These are phyloP conservation scores for Teratosphaeria epicoccoides DNA, from an alignment of 2,329 filamentous ascomycete genomes.

Conservation along the genomic window DNA sequence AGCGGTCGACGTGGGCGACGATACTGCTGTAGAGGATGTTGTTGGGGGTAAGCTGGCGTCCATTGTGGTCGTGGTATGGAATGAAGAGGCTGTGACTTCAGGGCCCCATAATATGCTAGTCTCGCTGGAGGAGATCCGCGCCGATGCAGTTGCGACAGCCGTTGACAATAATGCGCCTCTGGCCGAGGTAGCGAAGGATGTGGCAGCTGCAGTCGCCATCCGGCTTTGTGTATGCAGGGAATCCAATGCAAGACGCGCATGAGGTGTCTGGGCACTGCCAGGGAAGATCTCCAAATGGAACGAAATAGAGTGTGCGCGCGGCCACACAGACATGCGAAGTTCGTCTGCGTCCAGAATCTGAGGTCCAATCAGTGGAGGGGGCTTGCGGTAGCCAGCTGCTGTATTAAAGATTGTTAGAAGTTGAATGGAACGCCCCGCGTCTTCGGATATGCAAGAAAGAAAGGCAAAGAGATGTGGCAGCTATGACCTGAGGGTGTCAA, in stretches of 20 bases:
- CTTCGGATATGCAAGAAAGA: neutral
- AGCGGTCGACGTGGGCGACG: neutral
- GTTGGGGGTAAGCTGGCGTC: neutral
- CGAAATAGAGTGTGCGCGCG: neutral
- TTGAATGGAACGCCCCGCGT: constrained; percentile 2
- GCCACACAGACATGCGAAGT: neutral
- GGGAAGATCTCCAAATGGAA: neutral
- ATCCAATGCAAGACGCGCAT: neutral
- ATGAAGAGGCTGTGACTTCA: constrained; percentile 2
- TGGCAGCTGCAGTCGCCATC: neutral
- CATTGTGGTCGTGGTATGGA: neutral
- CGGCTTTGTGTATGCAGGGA: neutral
- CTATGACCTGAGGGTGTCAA: neutral
- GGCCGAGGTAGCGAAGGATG: neutral
- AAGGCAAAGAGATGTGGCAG: neutral
- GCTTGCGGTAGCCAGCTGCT: constrained; percentile 6
- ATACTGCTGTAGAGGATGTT: neutral
- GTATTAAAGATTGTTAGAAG: neutral
- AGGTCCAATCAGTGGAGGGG: neutral
- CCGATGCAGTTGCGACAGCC: neutral
- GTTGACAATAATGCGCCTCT: neutral
- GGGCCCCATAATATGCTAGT: constrained; percentile 3
- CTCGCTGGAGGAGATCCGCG: neutral
- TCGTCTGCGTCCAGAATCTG: neutral
- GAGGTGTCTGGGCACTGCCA: neutral